Percentiles rank a stretch among this genome's conserved stretches.
phyloP scores from a whole-genome alignment of 1,284 basidiomycete species.

The Ustilago vetiveriae region DNA sequence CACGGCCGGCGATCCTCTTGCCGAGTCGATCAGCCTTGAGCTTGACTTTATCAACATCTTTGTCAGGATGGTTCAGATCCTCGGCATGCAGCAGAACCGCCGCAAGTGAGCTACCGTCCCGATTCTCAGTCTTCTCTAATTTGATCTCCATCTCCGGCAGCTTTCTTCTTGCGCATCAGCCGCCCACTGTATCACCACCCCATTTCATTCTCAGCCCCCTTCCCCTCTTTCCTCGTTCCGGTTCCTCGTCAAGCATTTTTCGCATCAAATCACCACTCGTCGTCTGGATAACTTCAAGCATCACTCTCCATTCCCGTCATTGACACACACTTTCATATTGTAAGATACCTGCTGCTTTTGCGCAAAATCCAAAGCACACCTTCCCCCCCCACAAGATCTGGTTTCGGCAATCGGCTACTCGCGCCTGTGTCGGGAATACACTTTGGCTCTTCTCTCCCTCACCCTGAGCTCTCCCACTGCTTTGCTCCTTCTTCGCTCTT shows the following conservation, averaged over 20 bases:
- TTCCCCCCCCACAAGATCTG: not conserved
- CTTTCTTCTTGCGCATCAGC: not conserved
- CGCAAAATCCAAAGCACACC: constrained; percentile 4
- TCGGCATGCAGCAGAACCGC: constrained; percentile 71
- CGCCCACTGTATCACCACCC: constrained; percentile 34
- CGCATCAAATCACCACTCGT: no score
- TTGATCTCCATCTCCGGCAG: not conserved
- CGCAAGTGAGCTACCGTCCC: constrained; percentile 43
- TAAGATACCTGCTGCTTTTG: constrained; percentile 30
- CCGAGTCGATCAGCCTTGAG: constrained; percentile 78
- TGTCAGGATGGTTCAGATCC: constrained; percentile 82
- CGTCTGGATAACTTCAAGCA: no score
- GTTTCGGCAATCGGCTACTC: no score
- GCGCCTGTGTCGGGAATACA: constrained; percentile 37
- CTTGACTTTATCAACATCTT: constrained; percentile 81
- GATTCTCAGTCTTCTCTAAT: not conserved
- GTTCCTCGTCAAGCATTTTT: constrained; percentile 12
- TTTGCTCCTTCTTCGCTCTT: not conserved
- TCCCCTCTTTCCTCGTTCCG: not conserved
- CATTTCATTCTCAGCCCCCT: not conserved
- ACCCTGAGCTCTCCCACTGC: not conserved
- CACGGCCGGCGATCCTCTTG: constrained; percentile 78
- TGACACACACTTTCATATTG: constrained; percentile 9
- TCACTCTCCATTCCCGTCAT: no score
- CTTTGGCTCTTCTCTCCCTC: no score